Evolutionary conservation across 192 early-diverging fungal genomes (phyloP).

Genomic region (Cetraspora pellucida): DNA sequence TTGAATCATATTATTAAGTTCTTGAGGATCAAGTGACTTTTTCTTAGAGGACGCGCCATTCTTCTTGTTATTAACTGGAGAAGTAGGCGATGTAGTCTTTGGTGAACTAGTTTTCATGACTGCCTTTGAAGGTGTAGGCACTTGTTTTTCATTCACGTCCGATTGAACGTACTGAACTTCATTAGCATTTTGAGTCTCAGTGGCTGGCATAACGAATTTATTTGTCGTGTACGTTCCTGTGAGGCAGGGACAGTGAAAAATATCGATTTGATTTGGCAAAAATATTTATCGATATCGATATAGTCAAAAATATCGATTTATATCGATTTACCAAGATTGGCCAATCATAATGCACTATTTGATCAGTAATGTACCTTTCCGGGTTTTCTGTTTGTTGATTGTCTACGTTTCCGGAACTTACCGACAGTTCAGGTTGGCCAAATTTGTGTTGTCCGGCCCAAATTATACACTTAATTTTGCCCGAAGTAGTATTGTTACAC

Average conservation of each 20-base stretch:
- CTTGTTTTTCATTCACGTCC: constrained; percentile 3
- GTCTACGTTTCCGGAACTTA: too few relatives aligned
- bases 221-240: neutral
- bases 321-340: too few relatives aligned
- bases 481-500: too few relatives aligned
- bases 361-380: too few relatives aligned
- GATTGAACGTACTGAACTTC: neutral
- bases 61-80: neutral
- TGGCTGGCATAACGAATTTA: constrained; percentile 8
- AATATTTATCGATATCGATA: too few relatives aligned
- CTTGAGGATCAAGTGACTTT: constrained; percentile 48
- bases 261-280: too few relatives aligned
- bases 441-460: too few relatives aligned
- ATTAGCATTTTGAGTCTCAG: constrained; percentile 5
- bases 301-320: too few relatives aligned
- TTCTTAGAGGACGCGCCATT: constrained; percentile 37
- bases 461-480: too few relatives aligned
- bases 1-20: constrained; percentile 57
- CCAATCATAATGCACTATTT: too few relatives aligned
- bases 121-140: neutral
- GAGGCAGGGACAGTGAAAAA: neutral
- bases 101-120: neutral
- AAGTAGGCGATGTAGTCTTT: neutral
- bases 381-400: too few relatives aligned
- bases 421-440: too few relatives aligned